Conservation (phyloP, 352 stramenopile genomes). For the Globisporangium radiosum region DNA sequence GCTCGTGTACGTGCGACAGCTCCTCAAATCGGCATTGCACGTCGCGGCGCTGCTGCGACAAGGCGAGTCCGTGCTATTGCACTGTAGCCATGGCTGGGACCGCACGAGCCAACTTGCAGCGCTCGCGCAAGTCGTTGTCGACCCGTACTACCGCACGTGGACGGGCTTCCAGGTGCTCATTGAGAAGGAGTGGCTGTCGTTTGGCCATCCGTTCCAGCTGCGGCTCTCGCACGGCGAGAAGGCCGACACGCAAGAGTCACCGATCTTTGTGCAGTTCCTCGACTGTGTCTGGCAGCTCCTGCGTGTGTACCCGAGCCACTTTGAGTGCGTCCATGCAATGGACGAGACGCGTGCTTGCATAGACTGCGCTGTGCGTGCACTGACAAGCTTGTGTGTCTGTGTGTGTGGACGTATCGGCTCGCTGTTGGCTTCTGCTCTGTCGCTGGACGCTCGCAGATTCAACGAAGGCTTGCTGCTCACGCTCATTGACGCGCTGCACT, state of each 20-base stretch:
- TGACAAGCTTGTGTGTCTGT: neutral
- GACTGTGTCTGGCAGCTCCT: constrained; percentile 83
- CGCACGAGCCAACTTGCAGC: constrained; percentile 87
- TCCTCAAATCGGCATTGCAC: constrained; percentile 90
- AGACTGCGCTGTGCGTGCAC: neutral
- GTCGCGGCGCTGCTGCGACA: constrained; percentile 90
- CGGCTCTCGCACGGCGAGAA: constrained; percentile 73
- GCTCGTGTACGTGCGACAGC: constrained; percentile 92
- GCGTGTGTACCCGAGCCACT: constrained; percentile 91
- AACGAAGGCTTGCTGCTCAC: constrained; percentile 91
- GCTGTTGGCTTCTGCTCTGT: neutral
- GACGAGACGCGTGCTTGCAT: neutral
- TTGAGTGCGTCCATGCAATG: constrained; percentile 76
- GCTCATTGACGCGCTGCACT: constrained; percentile 94
- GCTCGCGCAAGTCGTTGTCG: constrained; percentile 59
- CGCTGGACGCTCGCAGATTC: constrained; percentile 51
- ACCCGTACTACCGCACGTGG: constrained; percentile 78
- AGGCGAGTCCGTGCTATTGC: constrained; percentile 70
- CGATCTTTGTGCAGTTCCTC: constrained; percentile 84
- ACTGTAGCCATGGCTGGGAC: constrained; percentile 86
- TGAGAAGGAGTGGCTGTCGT: constrained; percentile 83
- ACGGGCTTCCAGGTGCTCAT: constrained; percentile 75
- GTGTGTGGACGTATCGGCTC: neutral
- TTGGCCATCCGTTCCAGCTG: constrained; percentile 79
- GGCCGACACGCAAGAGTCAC: constrained; percentile 70